Base-by-base conservation (phyloP, 106 monocot species). In the Dendrobium nobile region DNA sequence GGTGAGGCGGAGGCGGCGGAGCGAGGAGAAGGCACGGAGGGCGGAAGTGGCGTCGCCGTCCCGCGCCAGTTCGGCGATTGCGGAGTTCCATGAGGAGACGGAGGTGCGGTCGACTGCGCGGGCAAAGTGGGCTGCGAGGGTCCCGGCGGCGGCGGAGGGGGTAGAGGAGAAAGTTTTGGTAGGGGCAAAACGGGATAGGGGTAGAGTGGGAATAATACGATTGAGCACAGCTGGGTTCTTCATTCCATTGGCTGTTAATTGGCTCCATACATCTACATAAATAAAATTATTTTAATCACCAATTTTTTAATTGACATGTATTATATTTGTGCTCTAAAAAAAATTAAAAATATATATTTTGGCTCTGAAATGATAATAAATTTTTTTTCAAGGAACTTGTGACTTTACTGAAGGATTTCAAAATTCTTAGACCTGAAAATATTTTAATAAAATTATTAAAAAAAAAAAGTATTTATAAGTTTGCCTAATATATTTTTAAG, bases 41-140 rank as follows among this genome's bases (percentile, higher is more conserved):
- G 95, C 84, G 4, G 80, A 87, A 65, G 10, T 0, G 67, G 81
- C 72, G 68, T 93, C 84, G 72, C 91, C 91, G 80, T 87, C 79
- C 54, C 85, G 81, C 75, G 88, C 83, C 77, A 96, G 89, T 58
- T 93, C 91, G 80, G 91, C 80, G 82, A 96, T 93, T 61, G 87
- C 86, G 77, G 86, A 45, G 82, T 86, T 88, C 95, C 95, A 96
- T 67, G 95, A 93, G 54, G 78, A 28, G 82, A 85, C 73, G 47
- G 93, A 89, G 86, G 78, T 79, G 22, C 64, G 55, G 64, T 88
- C 80, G 78, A 93, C 79, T 68, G 83, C 67, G 33, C 89, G 91
- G 80, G 79, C 40, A 84, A 93, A 93, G 80, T 87, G 80, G 73
- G 84, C 82, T 45, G 84, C 16, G 59, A 90, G 82, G 73, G 47